phyloP scores from a whole-genome alignment of 352 stramenopile species.

The Pythium periplocum region DNA sequence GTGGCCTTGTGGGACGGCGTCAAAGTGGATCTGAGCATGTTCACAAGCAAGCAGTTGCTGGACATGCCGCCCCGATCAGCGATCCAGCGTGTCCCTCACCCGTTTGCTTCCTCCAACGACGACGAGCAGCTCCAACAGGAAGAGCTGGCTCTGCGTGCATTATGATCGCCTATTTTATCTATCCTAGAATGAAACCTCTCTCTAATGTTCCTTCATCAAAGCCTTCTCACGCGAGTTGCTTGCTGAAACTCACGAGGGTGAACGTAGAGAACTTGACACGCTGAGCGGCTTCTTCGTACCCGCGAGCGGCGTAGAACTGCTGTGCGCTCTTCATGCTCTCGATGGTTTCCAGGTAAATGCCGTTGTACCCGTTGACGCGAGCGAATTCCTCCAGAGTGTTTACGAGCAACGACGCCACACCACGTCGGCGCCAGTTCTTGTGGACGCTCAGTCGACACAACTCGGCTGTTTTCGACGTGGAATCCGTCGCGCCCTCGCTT shows the following conservation, averaged over 20 bases:
- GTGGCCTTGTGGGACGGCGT: slow-evolving; percentile 16
- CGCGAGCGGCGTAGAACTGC: slow-evolving; percentile 35
- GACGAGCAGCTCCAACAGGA: background rate
- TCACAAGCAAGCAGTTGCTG: too few species aligned
- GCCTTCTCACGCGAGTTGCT: slow-evolving; percentile 1
- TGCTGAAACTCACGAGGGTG: slow-evolving; percentile 45
- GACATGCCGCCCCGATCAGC: too few species aligned
- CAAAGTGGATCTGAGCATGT: too few species aligned
- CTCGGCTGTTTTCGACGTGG: slow-evolving; percentile 22
- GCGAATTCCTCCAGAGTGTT: slow-evolving; percentile 35
- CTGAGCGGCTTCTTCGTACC: slow-evolving; percentile 30
- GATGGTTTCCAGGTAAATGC: slow-evolving; percentile 60
- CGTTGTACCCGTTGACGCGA: slow-evolving; percentile 16
- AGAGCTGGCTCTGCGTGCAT: too few species aligned
- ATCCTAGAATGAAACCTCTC: background rate
- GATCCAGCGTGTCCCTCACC: slow-evolving; percentile 3
- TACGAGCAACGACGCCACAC: slow-evolving; percentile 46
- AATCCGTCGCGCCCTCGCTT: background rate
- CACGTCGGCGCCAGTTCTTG: slow-evolving; percentile 28
- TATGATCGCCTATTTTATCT: too few species aligned
- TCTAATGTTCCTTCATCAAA: background rate
- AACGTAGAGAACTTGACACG: slow-evolving; percentile 31
- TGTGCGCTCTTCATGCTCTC: slow-evolving; percentile 49
- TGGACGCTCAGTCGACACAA: slow-evolving; percentile 59
- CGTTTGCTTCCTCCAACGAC: slow-evolving; percentile 9